Percentiles rank a stretch among this genome's conserved stretches.
phyloP scores from a whole-genome alignment of 306 rosid genomes.

The Pachyrhizus erosus region DNA sequence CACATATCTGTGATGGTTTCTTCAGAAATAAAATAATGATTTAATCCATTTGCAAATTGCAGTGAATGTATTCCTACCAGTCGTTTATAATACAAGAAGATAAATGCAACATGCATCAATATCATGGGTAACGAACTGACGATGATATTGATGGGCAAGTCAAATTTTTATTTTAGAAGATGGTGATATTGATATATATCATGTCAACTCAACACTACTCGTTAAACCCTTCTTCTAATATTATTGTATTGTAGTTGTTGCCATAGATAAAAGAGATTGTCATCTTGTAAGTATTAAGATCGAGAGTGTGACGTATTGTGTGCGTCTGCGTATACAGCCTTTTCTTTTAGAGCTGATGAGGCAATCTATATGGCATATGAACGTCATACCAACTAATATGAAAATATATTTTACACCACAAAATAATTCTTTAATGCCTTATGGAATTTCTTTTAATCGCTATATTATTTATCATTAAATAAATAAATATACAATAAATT shows the following conservation, averaged over 20 bases:
- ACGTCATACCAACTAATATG: background rate
- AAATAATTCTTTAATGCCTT: background rate
- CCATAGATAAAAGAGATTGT: background rate
- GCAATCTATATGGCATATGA: background rate
- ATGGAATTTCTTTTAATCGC: too few relatives aligned
- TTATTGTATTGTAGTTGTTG: background rate
- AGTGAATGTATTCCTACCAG: background rate
- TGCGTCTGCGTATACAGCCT: background rate
- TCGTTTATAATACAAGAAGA: background rate
- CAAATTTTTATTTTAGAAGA: background rate
- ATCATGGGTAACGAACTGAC: background rate
- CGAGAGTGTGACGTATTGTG: background rate
- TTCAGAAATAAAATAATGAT: background rate
- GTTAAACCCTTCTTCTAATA: too few relatives aligned
- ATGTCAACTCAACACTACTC: too few relatives aligned
- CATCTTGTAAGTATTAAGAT: background rate
- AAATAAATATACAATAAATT: too few relatives aligned
- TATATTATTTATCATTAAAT: too few relatives aligned
- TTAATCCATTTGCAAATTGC: background rate
- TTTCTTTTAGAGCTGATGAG: background rate
- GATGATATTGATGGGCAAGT: background rate
- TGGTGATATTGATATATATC: background rate
- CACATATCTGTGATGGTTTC: background rate
- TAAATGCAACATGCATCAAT: background rate
- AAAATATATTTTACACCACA: too few relatives aligned